Evolutionary conservation across 306 rosid genomes (phyloP).

Genomic region (Mimosa pudica): DNA sequence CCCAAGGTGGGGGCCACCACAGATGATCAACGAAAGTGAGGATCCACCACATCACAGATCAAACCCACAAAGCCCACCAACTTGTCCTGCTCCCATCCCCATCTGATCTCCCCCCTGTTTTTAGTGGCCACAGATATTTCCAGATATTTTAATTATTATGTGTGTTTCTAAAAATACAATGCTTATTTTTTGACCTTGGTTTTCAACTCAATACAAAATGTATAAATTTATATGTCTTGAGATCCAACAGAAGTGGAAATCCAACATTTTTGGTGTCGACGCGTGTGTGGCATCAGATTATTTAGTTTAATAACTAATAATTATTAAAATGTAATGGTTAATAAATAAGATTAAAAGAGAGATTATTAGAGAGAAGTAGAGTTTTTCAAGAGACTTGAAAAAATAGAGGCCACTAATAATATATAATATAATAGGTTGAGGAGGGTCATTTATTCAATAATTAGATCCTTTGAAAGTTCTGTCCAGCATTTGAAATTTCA

Average conservation of each 20-base stretch:
- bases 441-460: neutral
- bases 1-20: conserved; percentile 40
- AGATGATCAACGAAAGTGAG: conserved; percentile 8
- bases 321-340: neutral
- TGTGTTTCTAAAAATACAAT: no score
- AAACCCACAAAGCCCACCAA: conserved; percentile 10
- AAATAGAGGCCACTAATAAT: neutral
- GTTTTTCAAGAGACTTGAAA: neutral
- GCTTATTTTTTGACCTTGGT: neutral
- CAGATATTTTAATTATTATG: neutral
- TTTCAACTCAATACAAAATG: neutral
- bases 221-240: neutral
- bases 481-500: no score
- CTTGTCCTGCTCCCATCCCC: conserved; percentile 17
- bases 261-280: neutral
- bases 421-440: neutral
- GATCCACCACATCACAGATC: neutral
- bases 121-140: conserved; percentile 36
- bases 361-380: neutral
- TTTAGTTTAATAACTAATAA: neutral
- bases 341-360: neutral
- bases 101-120: conserved; percentile 18
- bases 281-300: neutral
- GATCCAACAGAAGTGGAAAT: neutral
- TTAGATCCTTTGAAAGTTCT: no score